A percentile compares a stretch with the other conserved stretches of the same genome.
Evolutionary conservation across 805 yeast species (phyloP).

Genomic region (Yarrowia hollandica): DNA sequence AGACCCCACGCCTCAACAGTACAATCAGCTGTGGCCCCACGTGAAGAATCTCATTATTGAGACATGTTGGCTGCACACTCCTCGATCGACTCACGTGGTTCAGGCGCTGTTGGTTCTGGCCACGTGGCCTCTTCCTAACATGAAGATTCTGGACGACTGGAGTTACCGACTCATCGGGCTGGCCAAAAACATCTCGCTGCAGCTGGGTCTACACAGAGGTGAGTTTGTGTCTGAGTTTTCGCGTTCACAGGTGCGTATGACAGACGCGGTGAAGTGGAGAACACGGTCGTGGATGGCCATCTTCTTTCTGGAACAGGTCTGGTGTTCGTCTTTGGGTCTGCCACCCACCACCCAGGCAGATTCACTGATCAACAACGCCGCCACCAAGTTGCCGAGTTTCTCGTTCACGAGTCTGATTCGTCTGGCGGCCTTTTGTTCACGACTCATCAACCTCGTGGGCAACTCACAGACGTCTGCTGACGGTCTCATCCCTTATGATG

Average conservation of each 20-base stretch:
- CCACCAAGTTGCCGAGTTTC: background rate
- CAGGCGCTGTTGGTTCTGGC: slow-evolving; percentile 84
- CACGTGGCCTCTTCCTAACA: slow-evolving; percentile 91
- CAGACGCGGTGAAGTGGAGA: slow-evolving; percentile 92
- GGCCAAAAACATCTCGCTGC: slow-evolving; percentile 80
- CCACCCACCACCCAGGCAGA: slow-evolving; percentile 88
- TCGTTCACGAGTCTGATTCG: slow-evolving; percentile 66
- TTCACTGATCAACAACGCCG: slow-evolving; percentile 55
- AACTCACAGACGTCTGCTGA: slow-evolving; percentile 81
- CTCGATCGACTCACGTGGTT: slow-evolving; percentile 89
- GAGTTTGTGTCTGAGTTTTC: slow-evolving; percentile 88
- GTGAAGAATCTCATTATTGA: slow-evolving; percentile 86
- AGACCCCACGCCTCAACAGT: slow-evolving; percentile 82
- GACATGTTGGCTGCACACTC: slow-evolving; percentile 90
- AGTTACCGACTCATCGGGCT: slow-evolving; percentile 85
- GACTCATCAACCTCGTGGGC: slow-evolving; percentile 82
- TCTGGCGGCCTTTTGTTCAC: slow-evolving; percentile 78
- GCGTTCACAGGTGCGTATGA: slow-evolving; percentile 81
- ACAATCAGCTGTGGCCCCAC: slow-evolving; percentile 69
- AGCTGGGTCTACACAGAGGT: slow-evolving; percentile 87
- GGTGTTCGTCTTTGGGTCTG: slow-evolving; percentile 83
- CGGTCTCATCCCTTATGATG: slow-evolving; percentile 80
- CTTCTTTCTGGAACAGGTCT: slow-evolving; percentile 83
- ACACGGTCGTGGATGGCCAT: slow-evolving; percentile 90
- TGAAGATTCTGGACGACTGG: slow-evolving; percentile 87